Evolutionary conservation across 2,329 filamentous ascomycete species (phyloP), one percentile per base, ranked within the genome.

Genomic region (Pestalotiopsis sp.): DNA sequence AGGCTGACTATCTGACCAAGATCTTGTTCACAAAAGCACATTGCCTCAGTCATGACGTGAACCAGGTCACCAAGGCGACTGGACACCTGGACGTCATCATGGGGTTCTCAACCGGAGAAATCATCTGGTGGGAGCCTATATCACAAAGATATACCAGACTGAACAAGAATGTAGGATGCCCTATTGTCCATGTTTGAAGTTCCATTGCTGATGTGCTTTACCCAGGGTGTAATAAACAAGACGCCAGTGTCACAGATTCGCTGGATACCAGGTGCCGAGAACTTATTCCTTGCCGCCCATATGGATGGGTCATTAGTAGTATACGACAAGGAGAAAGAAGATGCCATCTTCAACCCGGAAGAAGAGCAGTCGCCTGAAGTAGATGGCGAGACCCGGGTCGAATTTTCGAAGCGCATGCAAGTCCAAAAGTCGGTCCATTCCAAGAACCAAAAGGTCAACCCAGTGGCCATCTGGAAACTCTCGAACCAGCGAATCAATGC

Each of bases 41-140:
- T 79, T 95, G 95, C 76, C 84, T 98, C 58, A 98, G 95, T 74
- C 96, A 99, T 78, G 95, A 98, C 79, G 90, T 97, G 57, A 98
- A 99, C 77, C 83, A 88, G 58, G 78, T 93, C 67, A 98, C 95
- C 12, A 97, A 95, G 80, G 91, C 89, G 64, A 78, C 87, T 3
- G 90, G 87, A 4, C 95, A 98, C 77, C 86, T 99, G 57, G 96
- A 99, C 78, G 86, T 99, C 23, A 90, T 97, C 68, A 93, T 99
- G 90, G 96, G 96, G 1, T 98, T 97, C 76, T 98, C 95, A 6
- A 97, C 95, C 0, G 94, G 95, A 52, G 96, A 99, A 79, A 94
- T 99, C 62, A 95, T 99, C 71, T 99, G 96, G 96, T 98, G 96
- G 85, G 96, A 99, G 80, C 95, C 96, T 12, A 93, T 98, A 76